A percentile compares a stretch with the other conserved stretches of the same genome.
These are phyloP conservation scores for Cutaneotrichosporon cutaneum DNA, from an alignment of 1,284 basidiomycete species.

Conservation along the genomic window DNA sequence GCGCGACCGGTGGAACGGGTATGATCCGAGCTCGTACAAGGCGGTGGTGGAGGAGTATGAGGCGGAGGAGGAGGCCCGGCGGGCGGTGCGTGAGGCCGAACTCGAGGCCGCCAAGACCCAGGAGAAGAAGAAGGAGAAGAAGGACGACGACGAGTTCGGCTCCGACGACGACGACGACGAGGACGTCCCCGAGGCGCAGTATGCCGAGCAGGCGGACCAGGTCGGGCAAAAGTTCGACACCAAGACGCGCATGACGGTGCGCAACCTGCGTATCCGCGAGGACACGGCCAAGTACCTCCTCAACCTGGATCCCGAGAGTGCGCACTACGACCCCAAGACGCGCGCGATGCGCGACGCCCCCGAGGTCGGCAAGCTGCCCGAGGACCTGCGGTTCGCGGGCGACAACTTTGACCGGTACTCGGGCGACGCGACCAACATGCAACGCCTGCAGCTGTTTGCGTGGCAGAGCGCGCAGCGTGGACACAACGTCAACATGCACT, in stretches of 20 bases:
- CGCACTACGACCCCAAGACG: slow-evolving; percentile 99
- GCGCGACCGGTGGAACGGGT: slow-evolving; percentile 97
- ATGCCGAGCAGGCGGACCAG: slow-evolving; percentile 94
- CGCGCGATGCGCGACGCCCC: slow-evolving; percentile 99
- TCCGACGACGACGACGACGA: slow-evolving; percentile 73
- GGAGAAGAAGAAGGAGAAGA: slow-evolving; percentile 69
- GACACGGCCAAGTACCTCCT: slow-evolving; percentile 99
- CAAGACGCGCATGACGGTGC: slow-evolving; percentile 95
- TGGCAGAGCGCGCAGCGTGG: slow-evolving; percentile 94
- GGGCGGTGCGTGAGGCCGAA: slow-evolving; percentile 88
- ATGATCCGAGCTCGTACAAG: slow-evolving; percentile 83
- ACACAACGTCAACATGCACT: slow-evolving; percentile 91
- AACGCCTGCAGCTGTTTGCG: slow-evolving; percentile 90
- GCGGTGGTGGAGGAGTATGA: slow-evolving; percentile 90
- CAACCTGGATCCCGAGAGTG: slow-evolving; percentile 91
- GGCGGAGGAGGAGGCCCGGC: slow-evolving; percentile 84
- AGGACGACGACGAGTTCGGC: slow-evolving; percentile 83
- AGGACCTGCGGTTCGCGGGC: slow-evolving; percentile 90
- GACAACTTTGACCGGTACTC: slow-evolving; percentile 92
- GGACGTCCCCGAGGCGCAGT: slow-evolving; percentile 92
- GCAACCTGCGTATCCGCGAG: slow-evolving; percentile 97
- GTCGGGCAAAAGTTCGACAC: slow-evolving; percentile 97
- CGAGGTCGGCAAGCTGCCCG: slow-evolving; percentile 67
- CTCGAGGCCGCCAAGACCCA: slow-evolving; percentile 77
- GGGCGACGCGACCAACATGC: slow-evolving; percentile 87